Base-by-base conservation (phyloP, 768 basidiomycete genomes). In the Pisolithus marmoratus region DNA sequence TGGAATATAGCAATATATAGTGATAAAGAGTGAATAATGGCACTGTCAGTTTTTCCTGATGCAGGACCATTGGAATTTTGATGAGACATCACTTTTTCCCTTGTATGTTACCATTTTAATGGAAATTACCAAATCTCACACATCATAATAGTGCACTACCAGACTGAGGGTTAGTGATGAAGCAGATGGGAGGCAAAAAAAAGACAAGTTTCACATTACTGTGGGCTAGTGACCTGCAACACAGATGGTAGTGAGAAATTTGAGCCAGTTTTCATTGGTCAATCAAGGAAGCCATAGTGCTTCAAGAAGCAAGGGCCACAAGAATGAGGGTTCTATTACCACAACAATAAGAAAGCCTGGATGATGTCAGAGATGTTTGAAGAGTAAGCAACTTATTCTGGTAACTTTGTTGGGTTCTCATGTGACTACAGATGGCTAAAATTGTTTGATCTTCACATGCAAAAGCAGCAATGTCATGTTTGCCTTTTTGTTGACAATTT, bases 341-440 rank as follows among this genome's bases (percentile, higher is more conserved):
- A 59, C 3, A 63, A 66, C 54, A 72, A 73, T 58, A 65, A 60
- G 53, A 74, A 63, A 50, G 66, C 70, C 5, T 74, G 72, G 71
- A 74, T 75, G 73, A 74, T 59, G 44, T 24, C 55, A 20, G 53
- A 53, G 2, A 38, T 71, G 2, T 74, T 68, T 52, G 54, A 72
- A 54, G 68, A 72, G 64, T 44, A 20, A 20, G 38, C 1, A 7
- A 29, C 29, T 29, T 29, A 9, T 29, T 29, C 38, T n/a, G 5
- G 8, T 38, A 7, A 5, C 8, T n/a, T 20, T 9, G 23, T 36
- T 27, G 4, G n/a, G 29, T 24, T 3, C 29, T 44, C 26, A 4
- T 45, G 17, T 42, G 24, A 26, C 19, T 38, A 9, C 42, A 65
- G 63, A 51, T 68, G 59, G 55, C 53, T 70, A 38, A 62, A 58